These are phyloP conservation scores for Hericium alpestre DNA, from an alignment of 768 basidiomycete species.

Conservation along the genomic window DNA sequence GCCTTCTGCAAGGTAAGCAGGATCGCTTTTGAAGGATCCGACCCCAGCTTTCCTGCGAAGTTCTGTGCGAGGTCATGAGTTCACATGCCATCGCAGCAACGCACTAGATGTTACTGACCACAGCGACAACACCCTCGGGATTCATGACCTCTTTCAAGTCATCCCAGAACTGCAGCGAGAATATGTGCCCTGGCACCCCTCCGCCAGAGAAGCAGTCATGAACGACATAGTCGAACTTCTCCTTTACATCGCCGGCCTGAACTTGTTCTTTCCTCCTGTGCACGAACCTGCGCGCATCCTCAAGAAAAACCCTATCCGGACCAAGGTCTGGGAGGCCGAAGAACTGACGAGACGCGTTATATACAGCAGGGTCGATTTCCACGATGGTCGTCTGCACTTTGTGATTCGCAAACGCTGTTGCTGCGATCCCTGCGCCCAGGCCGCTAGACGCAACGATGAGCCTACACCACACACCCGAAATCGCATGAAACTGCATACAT, in stretches of 20 bases:
- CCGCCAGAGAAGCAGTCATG: slow-evolving; percentile 96
- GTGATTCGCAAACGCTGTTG: slow-evolving; percentile 62
- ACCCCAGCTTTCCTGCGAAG: slow-evolving; percentile 63
- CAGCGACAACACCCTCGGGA: slow-evolving; percentile 65
- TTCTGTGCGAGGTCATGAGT: slow-evolving; percentile 39
- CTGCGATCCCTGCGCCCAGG: slow-evolving; percentile 76
- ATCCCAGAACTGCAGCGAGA: slow-evolving; percentile 76
- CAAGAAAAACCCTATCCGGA: slow-evolving; percentile 50
- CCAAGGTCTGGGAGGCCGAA: slow-evolving; percentile 70
- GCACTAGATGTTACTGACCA: slow-evolving; percentile 43
- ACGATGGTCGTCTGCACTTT: slow-evolving; percentile 67
- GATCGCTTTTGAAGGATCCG: slow-evolving; percentile 54
- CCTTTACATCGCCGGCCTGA: slow-evolving; percentile 16
- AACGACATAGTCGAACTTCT: slow-evolving; percentile 59
- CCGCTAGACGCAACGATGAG: slow-evolving; percentile 42
- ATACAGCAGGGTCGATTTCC: slow-evolving; percentile 92
- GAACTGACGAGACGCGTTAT: slow-evolving; percentile 65
- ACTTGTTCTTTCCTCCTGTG: slow-evolving; percentile 17
- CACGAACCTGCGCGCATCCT: slow-evolving; percentile 50
- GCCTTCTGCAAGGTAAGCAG: slow-evolving; percentile 55
- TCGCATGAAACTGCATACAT: slow-evolving; percentile 40
- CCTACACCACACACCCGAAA: background rate
- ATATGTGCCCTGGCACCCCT: slow-evolving; percentile 77
- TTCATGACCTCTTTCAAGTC: slow-evolving; percentile 55
- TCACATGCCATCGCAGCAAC: background rate